These are phyloP conservation scores for Penicillium polonicum DNA, from an alignment of 2,329 filamentous ascomycete genomes.

Conservation along the genomic window DNA sequence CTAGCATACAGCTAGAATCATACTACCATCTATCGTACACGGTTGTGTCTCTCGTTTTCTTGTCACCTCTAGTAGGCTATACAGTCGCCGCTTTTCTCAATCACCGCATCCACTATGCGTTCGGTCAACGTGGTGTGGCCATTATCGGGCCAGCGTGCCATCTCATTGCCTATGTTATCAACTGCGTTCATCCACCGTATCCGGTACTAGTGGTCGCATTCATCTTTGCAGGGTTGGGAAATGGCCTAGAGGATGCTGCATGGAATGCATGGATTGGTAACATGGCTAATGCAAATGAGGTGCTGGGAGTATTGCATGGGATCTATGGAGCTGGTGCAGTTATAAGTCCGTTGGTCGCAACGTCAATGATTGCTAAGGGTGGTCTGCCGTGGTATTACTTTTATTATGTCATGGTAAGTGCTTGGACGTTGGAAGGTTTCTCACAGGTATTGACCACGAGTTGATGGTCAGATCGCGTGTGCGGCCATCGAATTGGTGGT, in stretches of 20 bases:
- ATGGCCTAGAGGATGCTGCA: conserved; percentile 51
- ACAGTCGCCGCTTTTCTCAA: conserved; percentile 48
- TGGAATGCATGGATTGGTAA: conserved; percentile 67
- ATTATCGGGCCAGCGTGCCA: conserved; percentile 58
- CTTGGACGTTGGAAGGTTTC: no score
- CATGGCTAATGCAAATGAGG: conserved; percentile 70
- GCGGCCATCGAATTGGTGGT: conserved; percentile 26
- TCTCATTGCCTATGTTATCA: conserved; percentile 39
- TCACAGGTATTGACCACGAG: not conserved
- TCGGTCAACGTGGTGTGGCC: conserved; percentile 70
- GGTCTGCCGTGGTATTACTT: conserved; percentile 67
- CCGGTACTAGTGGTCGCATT: conserved; percentile 43
- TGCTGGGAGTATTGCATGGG: conserved; percentile 71
- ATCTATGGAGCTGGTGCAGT: conserved; percentile 73
- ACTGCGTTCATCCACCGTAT: conserved; percentile 43
- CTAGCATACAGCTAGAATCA: conserved; percentile 41
- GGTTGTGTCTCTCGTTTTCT: conserved; percentile 51
- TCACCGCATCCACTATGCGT: conserved; percentile 41
- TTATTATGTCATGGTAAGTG: conserved; percentile 70
- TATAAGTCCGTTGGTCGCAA: conserved; percentile 67
- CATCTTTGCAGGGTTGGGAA: conserved; percentile 44
- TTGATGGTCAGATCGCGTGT: conserved; percentile 24
- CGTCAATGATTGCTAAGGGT: conserved; percentile 66
- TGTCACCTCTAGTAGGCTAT: conserved; percentile 50
- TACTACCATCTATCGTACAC: conserved; percentile 50